Base-by-base conservation (phyloP, 352 stramenopile species). In the Pythium volutum region DNA sequence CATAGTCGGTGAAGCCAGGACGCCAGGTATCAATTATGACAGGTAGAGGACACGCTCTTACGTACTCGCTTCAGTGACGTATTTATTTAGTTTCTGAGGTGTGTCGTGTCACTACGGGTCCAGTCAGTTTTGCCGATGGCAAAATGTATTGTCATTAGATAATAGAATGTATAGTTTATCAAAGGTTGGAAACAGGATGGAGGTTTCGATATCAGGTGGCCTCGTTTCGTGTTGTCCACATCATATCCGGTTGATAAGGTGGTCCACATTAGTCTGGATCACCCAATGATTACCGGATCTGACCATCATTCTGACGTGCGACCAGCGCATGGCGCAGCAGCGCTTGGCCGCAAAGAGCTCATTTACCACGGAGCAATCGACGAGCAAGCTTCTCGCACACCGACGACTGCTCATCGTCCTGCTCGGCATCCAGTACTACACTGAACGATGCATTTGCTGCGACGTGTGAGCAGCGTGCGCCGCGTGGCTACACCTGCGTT, bases 381-480 rank as follows among this genome's bases (percentile, higher is more conserved):
- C 26, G 34, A 31, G 15, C 34, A 4, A 39, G 25, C 57, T 26
- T 23, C 34, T 36, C 31, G 31, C 12, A n/a, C n/a, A n/a, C n/a
- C n/a, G n/a, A n/a, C n/a, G n/a, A n/a, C n/a, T n/a, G n/a, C n/a
- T n/a, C n/a, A n/a, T 50, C 27, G 10, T 25, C 18, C 1, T 31
- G 11, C n/a, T n/a, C n/a, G n/a, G n/a, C n/a, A n/a, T n/a, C n/a
- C n/a, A n/a, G 31, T 45, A 5, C 38, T 16, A 22, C 38, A n/a
- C 9, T 12, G 15, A 12, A 25, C 43, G 11, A 88, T 87, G 79
- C 67, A 75, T 51, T 60, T 67, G 20, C 56, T 66, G 51, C 59
- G 59, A 45, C 59, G 51, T 51, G 59, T 61, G 42, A 39, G 51
- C 59, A 47, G 49, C 36, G 29, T 82, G 49, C 75, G 74, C n/a